Evolutionary conservation across 2,329 filamentous ascomycete genomes (phyloP), one percentile per base, ranked within the genome.

Genomic region (Didymella exigua): DNA sequence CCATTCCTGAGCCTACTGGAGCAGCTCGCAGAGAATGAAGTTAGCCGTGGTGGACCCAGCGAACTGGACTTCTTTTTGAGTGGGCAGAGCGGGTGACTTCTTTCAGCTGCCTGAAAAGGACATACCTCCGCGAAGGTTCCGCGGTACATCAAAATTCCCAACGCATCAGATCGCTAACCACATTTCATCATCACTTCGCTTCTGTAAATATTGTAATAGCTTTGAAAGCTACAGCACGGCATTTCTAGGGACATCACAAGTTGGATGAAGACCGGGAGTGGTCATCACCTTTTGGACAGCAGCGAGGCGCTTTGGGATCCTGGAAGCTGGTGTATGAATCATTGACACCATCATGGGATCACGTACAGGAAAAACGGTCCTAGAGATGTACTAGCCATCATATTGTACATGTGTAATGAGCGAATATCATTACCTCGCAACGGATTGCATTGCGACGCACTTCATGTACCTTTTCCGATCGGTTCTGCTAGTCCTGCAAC

Each of bases 21-120:
- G 71, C 90, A 95, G 75, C 80, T 95, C 54, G 90, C 90, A 0
- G 90, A 95, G 74, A 92, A 91, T 66, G 90, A 93, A 74, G 84
- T 89, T 48, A 80, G 81, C 36, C 79, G 84, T 46, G 89, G 87
- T 0, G 84, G 86, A 9, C 88, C 88, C 11, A 88, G 83, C 61
- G 90, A 93, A 68, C 77, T 95, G 65, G 90, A 93, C 71, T 93
- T 91, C 75, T 93, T 93, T 68, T 76, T 93, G 55, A 70, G 72
- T 60, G 68, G 70, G 30, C 68, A 71, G 43, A 68, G 61, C 49
- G 68, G 57, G 42, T 71, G 60, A 63, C 16, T 23, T 27, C 34
- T 37, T 34, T 13, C 47, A 55, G 30, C 52, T 55, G 46, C 52
- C 52, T 46, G 41, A 55, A 50, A 24, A 14, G 46, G 45, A 41